Conservation (phyloP, 257 asterid genomes). For the Leptodermis oblonga region DNA sequence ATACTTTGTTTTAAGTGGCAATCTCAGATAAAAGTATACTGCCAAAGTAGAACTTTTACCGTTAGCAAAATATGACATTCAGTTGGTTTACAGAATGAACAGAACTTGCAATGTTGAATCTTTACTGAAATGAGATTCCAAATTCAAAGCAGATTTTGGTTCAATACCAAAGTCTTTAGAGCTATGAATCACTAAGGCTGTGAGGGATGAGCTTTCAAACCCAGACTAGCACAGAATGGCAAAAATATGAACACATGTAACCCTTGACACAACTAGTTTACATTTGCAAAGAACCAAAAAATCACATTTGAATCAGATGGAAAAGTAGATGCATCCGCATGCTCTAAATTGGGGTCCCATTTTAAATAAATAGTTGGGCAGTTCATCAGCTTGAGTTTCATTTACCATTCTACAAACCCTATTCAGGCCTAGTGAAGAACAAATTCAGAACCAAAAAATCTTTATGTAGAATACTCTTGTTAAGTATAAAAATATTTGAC, state of each 20-base stretch:
- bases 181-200: background rate
- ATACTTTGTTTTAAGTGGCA: background rate
- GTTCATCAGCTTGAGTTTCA: background rate
- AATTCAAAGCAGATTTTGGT: background rate
- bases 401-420: background rate
- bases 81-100: background rate
- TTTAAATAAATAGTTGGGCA: background rate
- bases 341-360: background rate
- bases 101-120: background rate
- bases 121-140: background rate
- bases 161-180: too few species aligned
- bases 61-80: background rate
- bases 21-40: background rate
- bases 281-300: background rate
- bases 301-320: background rate
- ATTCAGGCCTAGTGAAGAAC: background rate
- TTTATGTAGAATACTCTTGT: background rate
- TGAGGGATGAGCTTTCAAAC: too few species aligned
- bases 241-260: background rate
- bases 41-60: background rate
- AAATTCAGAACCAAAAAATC: background rate
- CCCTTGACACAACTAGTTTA: conserved; percentile 1
- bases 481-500: background rate
- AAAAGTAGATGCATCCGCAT: background rate
- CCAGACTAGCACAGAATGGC: background rate